A percentile compares a stretch with the other conserved stretches of the same genome.
Evolutionary conservation across 306 rosid genomes (phyloP).

Genomic region (Alnus glutinosa): DNA sequence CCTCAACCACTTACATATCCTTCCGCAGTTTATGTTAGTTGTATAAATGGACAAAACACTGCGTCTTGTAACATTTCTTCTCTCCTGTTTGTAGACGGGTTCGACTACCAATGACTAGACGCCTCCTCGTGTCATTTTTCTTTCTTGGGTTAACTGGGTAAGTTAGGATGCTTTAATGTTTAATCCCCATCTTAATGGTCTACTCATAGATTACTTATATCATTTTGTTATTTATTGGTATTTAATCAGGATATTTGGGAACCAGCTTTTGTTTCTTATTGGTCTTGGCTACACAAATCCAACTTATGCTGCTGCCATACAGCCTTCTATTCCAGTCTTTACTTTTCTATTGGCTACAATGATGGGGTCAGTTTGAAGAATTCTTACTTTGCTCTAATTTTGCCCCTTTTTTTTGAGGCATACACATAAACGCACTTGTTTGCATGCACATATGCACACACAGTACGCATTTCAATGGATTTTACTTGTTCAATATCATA

Average conservation of each 20-base stretch:
- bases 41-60: slow-evolving; percentile 12
- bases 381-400: background rate
- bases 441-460: slow-evolving; percentile 14
- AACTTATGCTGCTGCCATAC: slow-evolving; percentile 92
- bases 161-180: slow-evolving; percentile 7
- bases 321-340: slow-evolving; percentile 91
- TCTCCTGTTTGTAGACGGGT: slow-evolving; percentile 52
- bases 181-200: slow-evolving; percentile 13
- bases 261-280: slow-evolving; percentile 91
- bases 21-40: slow-evolving; percentile 23
- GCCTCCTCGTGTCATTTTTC: slow-evolving; percentile 62
- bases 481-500: slow-evolving; percentile 31
- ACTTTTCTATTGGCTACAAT: slow-evolving; percentile 72
- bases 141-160: slow-evolving; percentile 97
- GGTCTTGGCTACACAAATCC: slow-evolving; percentile 97
- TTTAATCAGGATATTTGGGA: slow-evolving; percentile 78
- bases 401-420: background rate
- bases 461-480: slow-evolving; percentile 4
- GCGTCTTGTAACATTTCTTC: slow-evolving; percentile 6
- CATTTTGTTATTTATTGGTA: slow-evolving; percentile 10
- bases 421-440: slow-evolving; percentile 3
- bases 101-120: slow-evolving; percentile 71
- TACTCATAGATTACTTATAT: slow-evolving; percentile 14
- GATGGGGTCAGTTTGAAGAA: slow-evolving; percentile 76
- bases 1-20: background rate